Percentiles rank a stretch among this genome's conserved stretches.
phyloP scores from a whole-genome alignment of 305 asterid genomes.

The Rubia peregrina region DNA sequence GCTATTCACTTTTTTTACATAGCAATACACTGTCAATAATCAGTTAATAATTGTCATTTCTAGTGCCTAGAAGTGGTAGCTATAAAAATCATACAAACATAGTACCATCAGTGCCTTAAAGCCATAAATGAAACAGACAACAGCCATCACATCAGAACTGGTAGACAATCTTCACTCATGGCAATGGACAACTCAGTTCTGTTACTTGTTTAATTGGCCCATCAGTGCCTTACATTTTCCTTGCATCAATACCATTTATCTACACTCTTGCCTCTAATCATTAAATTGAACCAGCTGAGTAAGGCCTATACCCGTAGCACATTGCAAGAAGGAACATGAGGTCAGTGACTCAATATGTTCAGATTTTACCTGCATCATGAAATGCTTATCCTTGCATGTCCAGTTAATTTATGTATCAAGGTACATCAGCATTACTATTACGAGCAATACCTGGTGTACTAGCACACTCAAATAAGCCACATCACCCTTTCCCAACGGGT shows the following conservation, averaged over 20 bases:
- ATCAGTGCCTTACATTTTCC: neutral
- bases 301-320: neutral
- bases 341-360: neutral
- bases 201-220: neutral
- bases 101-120: neutral
- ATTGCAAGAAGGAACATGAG: neutral
- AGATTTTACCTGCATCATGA: neutral
- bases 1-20: neutral
- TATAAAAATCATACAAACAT: neutral
- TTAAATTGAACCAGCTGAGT: neutral
- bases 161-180: neutral
- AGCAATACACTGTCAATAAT: neutral
- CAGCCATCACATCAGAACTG: neutral
- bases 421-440: neutral
- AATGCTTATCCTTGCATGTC: neutral
- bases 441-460: neutral
- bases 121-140: slow-evolving; percentile 1
- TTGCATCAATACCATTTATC: neutral
- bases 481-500: neutral
- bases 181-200: neutral
- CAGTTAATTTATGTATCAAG: neutral
- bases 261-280: neutral
- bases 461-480: too few relatives aligned
- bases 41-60: neutral
- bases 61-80: neutral